Evolutionary conservation across 371 early-diverging fungal species (phyloP).

Genomic region (Dichotomocladium elegans): DNA sequence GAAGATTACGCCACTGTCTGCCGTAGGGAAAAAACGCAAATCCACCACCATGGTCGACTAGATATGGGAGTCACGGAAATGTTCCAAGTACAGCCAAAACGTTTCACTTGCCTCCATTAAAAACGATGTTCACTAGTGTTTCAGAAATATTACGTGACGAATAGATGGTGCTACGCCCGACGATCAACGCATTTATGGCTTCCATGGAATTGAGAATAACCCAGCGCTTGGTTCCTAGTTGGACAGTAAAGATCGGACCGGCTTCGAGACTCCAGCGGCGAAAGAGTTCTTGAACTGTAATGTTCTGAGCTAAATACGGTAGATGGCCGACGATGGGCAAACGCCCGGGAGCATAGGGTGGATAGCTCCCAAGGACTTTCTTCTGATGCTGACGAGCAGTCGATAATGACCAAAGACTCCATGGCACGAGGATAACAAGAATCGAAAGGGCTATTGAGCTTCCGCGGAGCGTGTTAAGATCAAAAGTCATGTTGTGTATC

Average conservation of each 20-base stretch:
- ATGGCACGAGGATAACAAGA: too few species aligned
- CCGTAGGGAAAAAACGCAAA: constrained; percentile 49
- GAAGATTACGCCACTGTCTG: constrained; percentile 31
- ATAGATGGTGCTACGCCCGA: constrained; percentile 32
- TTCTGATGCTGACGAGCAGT: neutral
- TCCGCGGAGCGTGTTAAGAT: too few species aligned
- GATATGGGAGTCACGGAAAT: neutral
- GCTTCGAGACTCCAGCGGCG: constrained; percentile 28
- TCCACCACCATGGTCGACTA: constrained; percentile 38
- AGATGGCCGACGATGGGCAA: constrained; percentile 41
- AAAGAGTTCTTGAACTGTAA: constrained; percentile 30
- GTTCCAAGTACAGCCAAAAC: neutral
- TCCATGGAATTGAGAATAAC: constrained; percentile 34
- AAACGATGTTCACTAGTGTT: constrained; percentile 26
- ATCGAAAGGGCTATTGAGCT: too few species aligned
- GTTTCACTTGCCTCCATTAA: constrained; percentile 31
- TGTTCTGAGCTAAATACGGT: constrained; percentile 17
- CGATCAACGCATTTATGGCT: constrained; percentile 33
- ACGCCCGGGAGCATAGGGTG: constrained; percentile 35
- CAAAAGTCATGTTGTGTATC: too few species aligned
- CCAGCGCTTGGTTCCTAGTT: constrained; percentile 39
- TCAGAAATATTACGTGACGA: constrained; percentile 42
- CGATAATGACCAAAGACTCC: too few species aligned
- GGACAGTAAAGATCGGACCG: constrained; percentile 40
- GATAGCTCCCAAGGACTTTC: too few species aligned